Evolutionary conservation across 2,329 filamentous ascomycete genomes (phyloP).

Genomic region (Parastagonospora nodorum): DNA sequence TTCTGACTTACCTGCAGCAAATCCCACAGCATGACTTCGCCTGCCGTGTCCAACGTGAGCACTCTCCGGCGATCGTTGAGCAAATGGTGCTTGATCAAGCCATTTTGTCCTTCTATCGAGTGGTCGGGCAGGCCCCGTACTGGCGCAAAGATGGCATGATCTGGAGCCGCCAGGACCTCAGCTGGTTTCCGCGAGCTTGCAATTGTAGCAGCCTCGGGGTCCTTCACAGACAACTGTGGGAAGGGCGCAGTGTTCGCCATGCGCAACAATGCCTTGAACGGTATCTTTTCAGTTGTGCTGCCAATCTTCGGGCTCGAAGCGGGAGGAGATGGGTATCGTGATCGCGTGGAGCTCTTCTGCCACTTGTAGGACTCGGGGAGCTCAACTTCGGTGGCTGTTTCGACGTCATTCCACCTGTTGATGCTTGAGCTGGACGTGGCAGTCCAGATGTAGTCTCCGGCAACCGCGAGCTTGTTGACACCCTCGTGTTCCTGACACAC

Average conservation of each 20-base stretch:
- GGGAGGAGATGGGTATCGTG: slow-evolving; percentile 49
- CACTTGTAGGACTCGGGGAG: slow-evolving; percentile 53
- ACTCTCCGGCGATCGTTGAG: slow-evolving; percentile 89
- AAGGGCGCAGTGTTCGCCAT: slow-evolving; percentile 85
- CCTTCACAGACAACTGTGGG: slow-evolving; percentile 59
- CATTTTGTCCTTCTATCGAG: slow-evolving; percentile 88
- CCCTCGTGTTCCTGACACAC: slow-evolving; percentile 90
- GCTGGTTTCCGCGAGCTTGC: slow-evolving; percentile 61
- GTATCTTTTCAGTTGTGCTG: slow-evolving; percentile 63
- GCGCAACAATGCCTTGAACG: slow-evolving; percentile 75
- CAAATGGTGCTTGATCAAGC: slow-evolving; percentile 88
- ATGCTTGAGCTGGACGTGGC: slow-evolving; percentile 89
- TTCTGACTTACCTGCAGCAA: slow-evolving; percentile 71
- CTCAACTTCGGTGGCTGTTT: slow-evolving; percentile 74
- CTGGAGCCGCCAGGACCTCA: slow-evolving; percentile 56
- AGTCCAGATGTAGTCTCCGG: slow-evolving; percentile 83
- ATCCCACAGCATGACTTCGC: slow-evolving; percentile 95
- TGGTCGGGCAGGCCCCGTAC: slow-evolving; percentile 53
- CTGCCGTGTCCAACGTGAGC: slow-evolving; percentile 90
- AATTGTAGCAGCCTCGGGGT: slow-evolving; percentile 61
- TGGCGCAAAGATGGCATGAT: slow-evolving; percentile 41
- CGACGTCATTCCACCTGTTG: slow-evolving; percentile 87
- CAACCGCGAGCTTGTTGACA: slow-evolving; percentile 66
- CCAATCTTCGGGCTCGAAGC: slow-evolving; percentile 38
- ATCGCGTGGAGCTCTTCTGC: slow-evolving; percentile 60